Evolutionary conservation across 805 yeast genomes (phyloP), one percentile per base, ranked within the genome.

Genomic region (Metschnikowia corniflorae): DNA sequence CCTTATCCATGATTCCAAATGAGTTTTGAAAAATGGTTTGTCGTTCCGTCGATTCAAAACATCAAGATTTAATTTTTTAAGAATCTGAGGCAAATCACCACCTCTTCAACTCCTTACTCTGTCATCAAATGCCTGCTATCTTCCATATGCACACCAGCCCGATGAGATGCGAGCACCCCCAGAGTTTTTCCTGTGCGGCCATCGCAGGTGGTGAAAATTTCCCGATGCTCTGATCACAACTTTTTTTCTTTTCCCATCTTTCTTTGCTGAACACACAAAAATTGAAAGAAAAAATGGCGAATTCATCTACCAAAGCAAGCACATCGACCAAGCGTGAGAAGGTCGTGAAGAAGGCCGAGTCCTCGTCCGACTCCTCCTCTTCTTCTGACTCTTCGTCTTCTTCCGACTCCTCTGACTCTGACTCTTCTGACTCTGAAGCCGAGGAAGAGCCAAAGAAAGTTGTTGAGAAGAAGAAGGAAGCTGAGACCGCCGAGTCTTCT

Each of bases 241-340:
- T 53, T 17, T 20, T 60, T 24, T 13, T 24, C 26, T 24, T 13
- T 15, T 15, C 13, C 26, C 26, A 9, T 3, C 15, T 24, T 24
- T 24, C 26, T 10, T 24, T 13, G 15, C 14, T 13, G 13, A 9
- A 24, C 3, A 13, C 26, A 3, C 12, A 21, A n/a, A 21, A 21
- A 21, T 10, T 10, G 3, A 18, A 22, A 31, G 20, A 29, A 32
- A 61, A 28, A 51, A 67, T 67, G 73, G 73, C 68, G 46, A 67
- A 66, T 52, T 47, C 68, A 43, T 48, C 62, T 27, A 50, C 55
- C 34, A 58, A 57, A 38, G 36, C 61, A 3, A 34, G 42, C 33
- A 46, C 43, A 26, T 26, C 37, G 9, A 16, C 36, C 31, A 43
- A 43, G 44, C 33, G 15, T 22, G 26, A 37, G 26, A 43, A 43